phyloP scores from a whole-genome alignment of 495 filamentous ascomycete species.

The Pyrenula aspistea region DNA sequence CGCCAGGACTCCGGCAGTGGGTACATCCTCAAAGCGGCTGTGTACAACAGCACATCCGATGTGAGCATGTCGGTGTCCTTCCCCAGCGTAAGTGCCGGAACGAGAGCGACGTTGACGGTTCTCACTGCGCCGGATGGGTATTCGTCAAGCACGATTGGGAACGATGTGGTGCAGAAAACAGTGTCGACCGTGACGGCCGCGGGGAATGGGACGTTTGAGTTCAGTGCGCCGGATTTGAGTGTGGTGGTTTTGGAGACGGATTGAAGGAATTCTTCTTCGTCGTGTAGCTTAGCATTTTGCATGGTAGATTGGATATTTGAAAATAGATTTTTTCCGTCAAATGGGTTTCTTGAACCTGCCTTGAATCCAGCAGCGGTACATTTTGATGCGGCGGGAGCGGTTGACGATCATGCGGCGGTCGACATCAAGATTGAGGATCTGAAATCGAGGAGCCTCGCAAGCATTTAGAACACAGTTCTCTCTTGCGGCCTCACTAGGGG shows the following conservation, averaged over 20 bases:
- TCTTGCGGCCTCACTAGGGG: conserved; percentile 13
- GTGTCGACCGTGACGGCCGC: conserved; percentile 30
- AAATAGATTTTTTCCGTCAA: not conserved
- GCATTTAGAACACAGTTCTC: not conserved
- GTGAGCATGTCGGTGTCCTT: conserved; percentile 41
- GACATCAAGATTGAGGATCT: conserved; percentile 63
- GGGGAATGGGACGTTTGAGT: conserved; percentile 30
- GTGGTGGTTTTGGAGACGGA: conserved; percentile 31
- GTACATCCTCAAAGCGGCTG: conserved; percentile 48
- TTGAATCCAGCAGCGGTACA: conserved; percentile 97
- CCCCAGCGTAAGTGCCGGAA: conserved; percentile 32
- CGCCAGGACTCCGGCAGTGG: not conserved
- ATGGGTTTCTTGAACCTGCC: conserved; percentile 68
- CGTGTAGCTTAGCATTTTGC: not conserved
- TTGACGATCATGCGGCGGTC: conserved; percentile 89
- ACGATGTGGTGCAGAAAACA: conserved; percentile 27
- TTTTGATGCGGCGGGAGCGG: conserved; percentile 77
- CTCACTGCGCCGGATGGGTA: conserved; percentile 36
- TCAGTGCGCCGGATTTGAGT: conserved; percentile 36
- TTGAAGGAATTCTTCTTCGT: not conserved
- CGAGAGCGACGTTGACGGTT: conserved; percentile 42
- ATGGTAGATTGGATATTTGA: too few species aligned
- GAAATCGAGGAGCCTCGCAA: conserved; percentile 30
- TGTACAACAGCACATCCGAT: conserved; percentile 48
- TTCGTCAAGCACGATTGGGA: conserved; percentile 26